These are phyloP conservation scores for Neofusicoccum parvum DNA, from an alignment of 2,329 filamentous ascomycete genomes.

Conservation along the genomic window DNA sequence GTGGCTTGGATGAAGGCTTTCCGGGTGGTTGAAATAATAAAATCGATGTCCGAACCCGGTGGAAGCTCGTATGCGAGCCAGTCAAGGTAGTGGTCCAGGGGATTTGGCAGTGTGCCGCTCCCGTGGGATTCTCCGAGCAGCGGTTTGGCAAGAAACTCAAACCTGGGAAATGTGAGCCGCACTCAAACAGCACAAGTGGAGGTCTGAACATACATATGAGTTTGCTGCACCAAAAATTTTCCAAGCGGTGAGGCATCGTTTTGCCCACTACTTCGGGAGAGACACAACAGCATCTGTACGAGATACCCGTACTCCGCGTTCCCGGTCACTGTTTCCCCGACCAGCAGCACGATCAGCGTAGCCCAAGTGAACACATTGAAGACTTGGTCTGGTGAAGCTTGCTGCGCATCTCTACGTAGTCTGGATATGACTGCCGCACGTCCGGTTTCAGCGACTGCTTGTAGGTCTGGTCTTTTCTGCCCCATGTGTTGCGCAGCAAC, in stretches of 20 bases:
- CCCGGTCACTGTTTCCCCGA: slow-evolving; percentile 47
- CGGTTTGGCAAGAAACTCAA: slow-evolving; percentile 27
- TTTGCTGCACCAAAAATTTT: slow-evolving; percentile 21
- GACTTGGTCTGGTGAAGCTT: slow-evolving; percentile 30
- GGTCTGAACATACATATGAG: not conserved
- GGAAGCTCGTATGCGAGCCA: slow-evolving; percentile 24
- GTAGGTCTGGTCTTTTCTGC: slow-evolving; percentile 34
- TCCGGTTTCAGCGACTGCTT: slow-evolving; percentile 36
- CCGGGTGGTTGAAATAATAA: slow-evolving; percentile 22
- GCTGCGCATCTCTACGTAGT: slow-evolving; percentile 37
- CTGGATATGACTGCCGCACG: slow-evolving; percentile 41
- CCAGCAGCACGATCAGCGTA: slow-evolving; percentile 42
- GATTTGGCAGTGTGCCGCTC: slow-evolving; percentile 22
- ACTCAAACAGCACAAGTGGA: not conserved
- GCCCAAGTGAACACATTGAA: slow-evolving; percentile 43
- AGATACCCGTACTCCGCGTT: slow-evolving; percentile 43
- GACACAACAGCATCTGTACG: slow-evolving; percentile 39
- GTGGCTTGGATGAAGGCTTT: slow-evolving; percentile 6
- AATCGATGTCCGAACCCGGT: slow-evolving; percentile 1
- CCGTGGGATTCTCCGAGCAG: slow-evolving; percentile 25
- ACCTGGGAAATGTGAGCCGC: slow-evolving; percentile 20
- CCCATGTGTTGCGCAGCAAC: slow-evolving; percentile 45
- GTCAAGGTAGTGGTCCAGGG: slow-evolving; percentile 22
- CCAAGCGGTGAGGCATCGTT: not conserved
- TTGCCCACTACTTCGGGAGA: slow-evolving; percentile 24